Percentiles rank a stretch among this genome's conserved stretches.
Conservation (phyloP, 176 grass and related monocot species). For the Ananas comosus region DNA sequence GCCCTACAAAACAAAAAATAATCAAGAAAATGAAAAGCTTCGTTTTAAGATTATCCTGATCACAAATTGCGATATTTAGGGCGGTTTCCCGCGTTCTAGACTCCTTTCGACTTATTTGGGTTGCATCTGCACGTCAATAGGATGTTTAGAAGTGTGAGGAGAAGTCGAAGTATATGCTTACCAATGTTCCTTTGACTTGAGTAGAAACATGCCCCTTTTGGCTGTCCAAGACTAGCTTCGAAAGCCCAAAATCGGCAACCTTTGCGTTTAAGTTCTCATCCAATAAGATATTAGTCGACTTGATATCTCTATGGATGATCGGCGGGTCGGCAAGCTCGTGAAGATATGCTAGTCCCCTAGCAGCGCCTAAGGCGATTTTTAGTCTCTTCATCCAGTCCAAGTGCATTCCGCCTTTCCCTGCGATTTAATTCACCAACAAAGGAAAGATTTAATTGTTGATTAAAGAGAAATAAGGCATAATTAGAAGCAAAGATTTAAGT, state of each 20-base stretch:
- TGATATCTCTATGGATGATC: slow-evolving; percentile 88
- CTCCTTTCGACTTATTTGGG: neutral
- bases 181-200: slow-evolving; percentile 87
- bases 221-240: slow-evolving; percentile 49
- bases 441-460: slow-evolving; percentile 5
- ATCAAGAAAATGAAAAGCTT: neutral
- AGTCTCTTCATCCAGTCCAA: slow-evolving; percentile 77
- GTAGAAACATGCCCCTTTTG: slow-evolving; percentile 73
- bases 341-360: slow-evolving; percentile 80
- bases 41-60: neutral
- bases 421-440: slow-evolving; percentile 9
- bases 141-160: neutral
- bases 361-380: slow-evolving; percentile 61
- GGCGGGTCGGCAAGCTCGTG: slow-evolving; percentile 76
- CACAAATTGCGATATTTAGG: neutral
- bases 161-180: slow-evolving; percentile 20
- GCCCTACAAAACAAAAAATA: slow-evolving; percentile 31
- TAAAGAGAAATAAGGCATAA: neutral
- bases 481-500: too few relatives aligned
- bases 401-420: slow-evolving; percentile 43
- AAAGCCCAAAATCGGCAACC: slow-evolving; percentile 85
- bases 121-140: neutral
- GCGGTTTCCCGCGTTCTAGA: neutral
- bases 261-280: slow-evolving; percentile 73
- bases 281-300: slow-evolving; percentile 83